Evolutionary conservation across 306 rosid species (phyloP).

Genomic region (Rosa persica): DNA sequence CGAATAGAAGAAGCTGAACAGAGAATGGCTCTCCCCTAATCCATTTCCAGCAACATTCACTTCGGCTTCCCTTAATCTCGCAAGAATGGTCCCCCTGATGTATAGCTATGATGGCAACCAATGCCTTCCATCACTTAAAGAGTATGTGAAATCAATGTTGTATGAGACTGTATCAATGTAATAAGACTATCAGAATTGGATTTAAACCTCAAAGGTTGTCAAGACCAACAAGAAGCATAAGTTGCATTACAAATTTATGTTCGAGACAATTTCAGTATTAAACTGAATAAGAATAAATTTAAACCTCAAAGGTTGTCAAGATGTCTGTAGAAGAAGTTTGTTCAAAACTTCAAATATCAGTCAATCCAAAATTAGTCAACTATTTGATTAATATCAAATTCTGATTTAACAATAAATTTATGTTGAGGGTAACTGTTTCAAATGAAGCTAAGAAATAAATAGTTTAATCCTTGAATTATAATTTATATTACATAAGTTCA

Average conservation of each 20-base stretch:
- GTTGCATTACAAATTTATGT: neutral
- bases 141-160: slow-evolving; percentile 32
- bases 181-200: neutral
- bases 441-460: too few relatives aligned
- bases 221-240: neutral
- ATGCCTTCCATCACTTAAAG: slow-evolving; percentile 40
- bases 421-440: too few relatives aligned
- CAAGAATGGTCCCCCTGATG: slow-evolving; percentile 60
- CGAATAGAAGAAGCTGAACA: slow-evolving; percentile 35
- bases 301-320: too few relatives aligned
- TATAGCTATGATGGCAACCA: slow-evolving; percentile 45
- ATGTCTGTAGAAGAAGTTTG: too few relatives aligned
- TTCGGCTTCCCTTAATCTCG: slow-evolving; percentile 43
- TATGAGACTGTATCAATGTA: slow-evolving; percentile 5
- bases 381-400: too few relatives aligned
- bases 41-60: slow-evolving; percentile 18
- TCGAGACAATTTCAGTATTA: neutral
- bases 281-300: neutral
- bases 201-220: neutral
- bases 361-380: too few relatives aligned
- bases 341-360: too few relatives aligned
- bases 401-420: too few relatives aligned
- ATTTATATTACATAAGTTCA: too few relatives aligned
- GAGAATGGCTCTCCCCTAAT: slow-evolving; percentile 21
- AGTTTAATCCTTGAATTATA: too few relatives aligned